Evolutionary conservation across 2,329 filamentous ascomycete genomes (phyloP).

Genomic region (Penicillium aurantiogriseum): DNA sequence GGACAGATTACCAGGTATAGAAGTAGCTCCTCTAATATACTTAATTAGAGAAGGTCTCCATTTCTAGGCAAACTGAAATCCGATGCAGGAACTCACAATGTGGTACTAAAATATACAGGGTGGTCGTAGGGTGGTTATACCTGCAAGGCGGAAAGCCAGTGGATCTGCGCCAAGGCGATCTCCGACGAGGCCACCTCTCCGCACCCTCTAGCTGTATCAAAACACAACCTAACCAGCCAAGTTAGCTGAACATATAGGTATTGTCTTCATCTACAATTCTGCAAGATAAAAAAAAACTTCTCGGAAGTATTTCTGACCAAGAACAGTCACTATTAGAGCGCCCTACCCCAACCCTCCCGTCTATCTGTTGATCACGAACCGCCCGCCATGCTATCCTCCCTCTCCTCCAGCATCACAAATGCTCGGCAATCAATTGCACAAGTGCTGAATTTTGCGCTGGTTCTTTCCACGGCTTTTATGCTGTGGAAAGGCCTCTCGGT

Average conservation of each 20-base stretch:
- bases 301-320: neutral
- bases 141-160: conserved; percentile 1
- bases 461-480: conserved; percentile 64
- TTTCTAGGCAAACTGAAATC: neutral
- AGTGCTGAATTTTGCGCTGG: conserved; percentile 85
- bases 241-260: neutral
- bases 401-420: conserved; percentile 60
- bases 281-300: neutral
- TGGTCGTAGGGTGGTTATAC: neutral
- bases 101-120: neutral
- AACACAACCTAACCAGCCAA: neutral
- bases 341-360: conserved; percentile 4
- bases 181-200: conserved; percentile 23
- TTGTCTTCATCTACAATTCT: neutral
- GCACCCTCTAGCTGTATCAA: conserved; percentile 12
- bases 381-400: conserved; percentile 62
- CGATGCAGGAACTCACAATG: too few relatives aligned
- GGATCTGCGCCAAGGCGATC: conserved; percentile 13
- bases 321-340: neutral
- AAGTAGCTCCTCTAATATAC: neutral
- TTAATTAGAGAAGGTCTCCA: neutral
- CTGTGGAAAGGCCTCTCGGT: conserved; percentile 81
- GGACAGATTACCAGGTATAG: neutral
- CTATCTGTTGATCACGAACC: conserved; percentile 22
- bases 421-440: conserved; percentile 78